Evolutionary conservation across 257 asterid species (phyloP).

Genomic region (Forsythia viridissima): DNA sequence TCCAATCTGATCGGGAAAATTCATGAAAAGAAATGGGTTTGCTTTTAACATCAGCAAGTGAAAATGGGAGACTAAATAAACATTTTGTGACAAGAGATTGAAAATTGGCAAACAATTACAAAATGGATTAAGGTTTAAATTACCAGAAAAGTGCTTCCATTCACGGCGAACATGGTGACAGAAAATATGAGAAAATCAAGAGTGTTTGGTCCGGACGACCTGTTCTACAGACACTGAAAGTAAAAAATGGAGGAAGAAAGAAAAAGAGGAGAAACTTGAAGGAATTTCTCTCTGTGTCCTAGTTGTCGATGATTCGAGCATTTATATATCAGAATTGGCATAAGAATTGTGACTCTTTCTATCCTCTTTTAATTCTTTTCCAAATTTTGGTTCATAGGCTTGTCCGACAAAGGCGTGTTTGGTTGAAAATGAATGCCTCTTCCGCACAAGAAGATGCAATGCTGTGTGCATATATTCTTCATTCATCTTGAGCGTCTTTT

Average conservation of each 20-base stretch:
- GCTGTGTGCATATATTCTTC: too few relatives aligned
- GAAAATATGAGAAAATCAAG: slow-evolving; percentile 9
- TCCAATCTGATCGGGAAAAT: slow-evolving; percentile 18
- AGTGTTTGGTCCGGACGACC: neutral
- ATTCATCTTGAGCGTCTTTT: too few relatives aligned
- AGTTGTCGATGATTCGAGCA: slow-evolving; percentile 11
- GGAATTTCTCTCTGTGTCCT: neutral
- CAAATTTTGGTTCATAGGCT: neutral
- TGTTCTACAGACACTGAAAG: slow-evolving; percentile 3
- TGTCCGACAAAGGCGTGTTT: neutral
- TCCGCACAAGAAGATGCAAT: too few relatives aligned
- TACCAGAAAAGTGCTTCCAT: slow-evolving; percentile 68
- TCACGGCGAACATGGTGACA: slow-evolving; percentile 69
- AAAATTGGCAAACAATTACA: neutral
- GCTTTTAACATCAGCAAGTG: neutral
- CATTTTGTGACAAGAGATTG: neutral
- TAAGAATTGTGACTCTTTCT: slow-evolving; percentile 12
- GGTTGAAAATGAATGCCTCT: neutral
- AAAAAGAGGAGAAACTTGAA: slow-evolving; percentile 17
- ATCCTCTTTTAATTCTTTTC: neutral
- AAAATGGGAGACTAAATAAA: neutral
- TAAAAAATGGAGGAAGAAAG: slow-evolving; percentile 13
- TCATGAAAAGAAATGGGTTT: neutral
- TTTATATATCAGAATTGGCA: slow-evolving; percentile 28
- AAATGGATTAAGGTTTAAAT: neutral